These are phyloP conservation scores for Triticum urartu DNA, from an alignment of 176 grass and related monocot species.

Conservation along the genomic window DNA sequence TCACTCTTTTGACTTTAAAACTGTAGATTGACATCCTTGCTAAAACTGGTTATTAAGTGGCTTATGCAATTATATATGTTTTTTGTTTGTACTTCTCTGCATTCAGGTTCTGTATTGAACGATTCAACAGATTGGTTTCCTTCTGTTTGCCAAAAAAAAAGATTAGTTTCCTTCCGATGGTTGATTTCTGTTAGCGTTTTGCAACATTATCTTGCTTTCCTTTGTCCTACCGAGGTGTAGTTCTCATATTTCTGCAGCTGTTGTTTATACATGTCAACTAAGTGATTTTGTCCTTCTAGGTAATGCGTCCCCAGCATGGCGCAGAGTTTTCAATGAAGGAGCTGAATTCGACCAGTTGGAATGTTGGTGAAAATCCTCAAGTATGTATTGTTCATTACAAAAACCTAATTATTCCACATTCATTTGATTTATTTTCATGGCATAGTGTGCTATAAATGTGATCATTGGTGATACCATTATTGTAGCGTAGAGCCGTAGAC, in stretches of 20 bases:
- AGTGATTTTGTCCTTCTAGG: slow-evolving; percentile 22
- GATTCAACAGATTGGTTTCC: too few species aligned
- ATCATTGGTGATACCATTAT: not conserved
- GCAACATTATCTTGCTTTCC: not conserved
- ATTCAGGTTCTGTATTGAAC: not conserved
- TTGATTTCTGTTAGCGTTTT: not conserved
- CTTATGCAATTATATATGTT: not conserved
- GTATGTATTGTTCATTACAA: slow-evolving; percentile 31
- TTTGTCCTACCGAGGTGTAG: not conserved
- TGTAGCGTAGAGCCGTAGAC: too few species aligned
- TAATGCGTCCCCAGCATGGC: slow-evolving; percentile 57
- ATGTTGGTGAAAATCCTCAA: slow-evolving; percentile 51
- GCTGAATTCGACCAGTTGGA: slow-evolving; percentile 60
- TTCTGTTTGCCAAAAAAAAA: too few species aligned
- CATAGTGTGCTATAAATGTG: not conserved
- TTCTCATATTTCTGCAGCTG: not conserved
- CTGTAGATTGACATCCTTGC: not conserved
- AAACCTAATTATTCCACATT: not conserved
- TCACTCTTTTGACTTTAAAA: not conserved
- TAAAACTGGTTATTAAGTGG: not conserved
- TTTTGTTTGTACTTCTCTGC: not conserved
- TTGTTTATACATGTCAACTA: not conserved
- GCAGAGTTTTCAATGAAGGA: slow-evolving; percentile 53
- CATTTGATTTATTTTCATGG: not conserved
- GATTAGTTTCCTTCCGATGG: not conserved